Percentiles rank a stretch among this genome's conserved stretches.
Evolutionary conservation across 2,329 filamentous ascomycete genomes (phyloP).

Genomic region (Epichloe hybrida): DNA sequence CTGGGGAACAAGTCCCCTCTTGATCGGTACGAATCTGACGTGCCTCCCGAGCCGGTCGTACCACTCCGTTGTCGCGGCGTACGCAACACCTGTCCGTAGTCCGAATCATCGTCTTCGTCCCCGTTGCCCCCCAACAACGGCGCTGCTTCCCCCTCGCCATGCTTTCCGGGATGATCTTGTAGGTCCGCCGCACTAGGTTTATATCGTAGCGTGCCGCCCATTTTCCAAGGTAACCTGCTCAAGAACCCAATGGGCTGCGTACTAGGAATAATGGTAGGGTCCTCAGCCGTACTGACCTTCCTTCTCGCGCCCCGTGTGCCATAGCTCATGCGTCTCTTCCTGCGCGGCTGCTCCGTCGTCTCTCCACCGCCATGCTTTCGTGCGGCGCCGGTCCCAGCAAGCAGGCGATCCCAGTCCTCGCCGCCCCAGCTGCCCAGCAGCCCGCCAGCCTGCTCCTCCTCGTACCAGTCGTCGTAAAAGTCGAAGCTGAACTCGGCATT

Average conservation of each 20-base stretch:
- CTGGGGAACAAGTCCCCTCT: constrained; percentile 84
- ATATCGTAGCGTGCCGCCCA: constrained; percentile 73
- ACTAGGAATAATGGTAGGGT: constrained; percentile 82
- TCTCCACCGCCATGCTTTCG: constrained; percentile 20
- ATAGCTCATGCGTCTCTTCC: constrained; percentile 82
- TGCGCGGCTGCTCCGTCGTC: constrained; percentile 48
- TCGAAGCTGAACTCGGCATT: constrained; percentile 80
- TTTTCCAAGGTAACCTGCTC: constrained; percentile 68
- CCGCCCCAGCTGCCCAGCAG: constrained; percentile 61
- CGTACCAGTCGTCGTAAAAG: constrained; percentile 96
- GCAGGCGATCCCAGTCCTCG: constrained; percentile 73
- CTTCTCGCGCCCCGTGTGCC: constrained; percentile 48
- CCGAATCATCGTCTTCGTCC: constrained; percentile 15
- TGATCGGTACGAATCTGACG: constrained; percentile 74
- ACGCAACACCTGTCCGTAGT: constrained; percentile 15
- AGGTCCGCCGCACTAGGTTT: constrained; percentile 83
- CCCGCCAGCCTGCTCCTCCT: constrained; percentile 37
- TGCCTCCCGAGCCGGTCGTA: constrained; percentile 67
- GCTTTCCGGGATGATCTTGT: constrained; percentile 64
- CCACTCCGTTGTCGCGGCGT: constrained; percentile 50
- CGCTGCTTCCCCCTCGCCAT: constrained; percentile 44
- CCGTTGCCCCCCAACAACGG: constrained; percentile 43
- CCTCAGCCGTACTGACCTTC: constrained; percentile 41
- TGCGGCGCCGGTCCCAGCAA: constrained; percentile 52
- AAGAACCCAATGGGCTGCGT: constrained; percentile 78